Evolutionary conservation across 345 rosid species (phyloP), one percentile per base, ranked within the genome.

Genomic region (Physaria fendleri): DNA sequence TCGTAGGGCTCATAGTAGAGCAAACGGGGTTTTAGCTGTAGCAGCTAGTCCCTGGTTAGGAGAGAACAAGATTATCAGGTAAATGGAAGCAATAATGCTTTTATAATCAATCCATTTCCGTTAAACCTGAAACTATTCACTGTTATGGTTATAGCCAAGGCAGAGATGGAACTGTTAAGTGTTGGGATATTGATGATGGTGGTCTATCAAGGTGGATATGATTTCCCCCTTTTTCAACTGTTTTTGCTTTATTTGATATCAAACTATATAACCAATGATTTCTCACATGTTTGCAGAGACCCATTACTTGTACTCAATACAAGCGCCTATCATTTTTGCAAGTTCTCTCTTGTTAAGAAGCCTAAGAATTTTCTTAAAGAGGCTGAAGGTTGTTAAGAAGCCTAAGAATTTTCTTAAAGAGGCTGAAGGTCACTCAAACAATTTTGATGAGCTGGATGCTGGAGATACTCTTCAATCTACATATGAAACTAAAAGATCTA

Each of bases 131-230:
- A 34, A 25, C 9, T 23, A 3, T 0, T 55, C 30, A 53, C 43
- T 57, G 15, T 28, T 50, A 3, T 44, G 28, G 13, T 23, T 56
- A 45, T 77, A 88, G 97, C 71, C 99, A 92, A 74, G 99, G 97
- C 11, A 83, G 86, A 76, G 97, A 93, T 78, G 97, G 97, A 71
- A 86, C 91, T 71, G 88, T 89, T 1, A 89, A 93, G 79, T 78
- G 80, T 62, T 93, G 97, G 99, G 94, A 81, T 72, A 64, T 93
- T 38, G 83, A 65, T 64, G 82, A 85, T 66, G 94, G 95, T 57
- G 96, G 85, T 71, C 69, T 92, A 6, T 81, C 95, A 35, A 84
- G 96, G 97, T 87, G 16, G 16, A 21, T 44, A 22, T 44, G 28
- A 22, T 12, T 22, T 6, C 1, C 7, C 7, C 21, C 6, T 43